Conservation (phyloP, 495 filamentous ascomycete genomes). For the Neurospora hispaniola region DNA sequence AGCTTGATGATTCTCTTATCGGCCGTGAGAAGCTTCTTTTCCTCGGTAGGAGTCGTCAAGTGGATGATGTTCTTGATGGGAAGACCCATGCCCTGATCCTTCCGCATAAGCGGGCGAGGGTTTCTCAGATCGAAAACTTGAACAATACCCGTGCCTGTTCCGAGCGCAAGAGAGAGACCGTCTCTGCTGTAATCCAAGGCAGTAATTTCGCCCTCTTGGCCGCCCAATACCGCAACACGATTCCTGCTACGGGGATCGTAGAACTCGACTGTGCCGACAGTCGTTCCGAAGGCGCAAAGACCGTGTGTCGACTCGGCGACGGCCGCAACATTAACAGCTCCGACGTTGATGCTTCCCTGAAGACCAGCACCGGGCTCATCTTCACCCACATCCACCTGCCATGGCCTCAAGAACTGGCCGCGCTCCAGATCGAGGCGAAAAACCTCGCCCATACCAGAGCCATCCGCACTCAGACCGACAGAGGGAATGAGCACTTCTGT, state of each 20-base stretch:
- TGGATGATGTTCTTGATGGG: slow-evolving; percentile 85
- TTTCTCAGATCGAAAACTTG: slow-evolving; percentile 89
- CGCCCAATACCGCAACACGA: slow-evolving; percentile 64
- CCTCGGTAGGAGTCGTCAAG: slow-evolving; percentile 64
- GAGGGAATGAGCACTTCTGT: slow-evolving; percentile 81
- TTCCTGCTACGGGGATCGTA: slow-evolving; percentile 82
- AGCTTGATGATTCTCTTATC: slow-evolving; percentile 97
- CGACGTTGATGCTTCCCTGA: slow-evolving; percentile 72
- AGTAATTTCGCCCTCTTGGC: slow-evolving; percentile 64
- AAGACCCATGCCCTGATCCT: slow-evolving; percentile 94
- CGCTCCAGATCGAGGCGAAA: slow-evolving; percentile 75
- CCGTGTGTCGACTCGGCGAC: slow-evolving; percentile 88
- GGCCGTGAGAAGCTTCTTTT: slow-evolving; percentile 80
- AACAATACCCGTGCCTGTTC: slow-evolving; percentile 78
- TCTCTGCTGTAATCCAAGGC: slow-evolving; percentile 77
- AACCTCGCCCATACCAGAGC: slow-evolving; percentile 65
- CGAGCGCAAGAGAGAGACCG: slow-evolving; percentile 79
- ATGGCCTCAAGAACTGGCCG: slow-evolving; percentile 79
- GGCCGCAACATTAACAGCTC: slow-evolving; percentile 79
- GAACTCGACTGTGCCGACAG: slow-evolving; percentile 88
- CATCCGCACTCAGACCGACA: slow-evolving; percentile 76
- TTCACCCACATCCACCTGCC: slow-evolving; percentile 70
- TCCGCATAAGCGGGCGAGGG: slow-evolving; percentile 71
- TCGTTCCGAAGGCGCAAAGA: slow-evolving; percentile 89
- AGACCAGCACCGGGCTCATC: slow-evolving; percentile 62